Base-by-base conservation (phyloP, 225 moss, liverwort and hornwort genomes). In the Anthoceros angustus region DNA sequence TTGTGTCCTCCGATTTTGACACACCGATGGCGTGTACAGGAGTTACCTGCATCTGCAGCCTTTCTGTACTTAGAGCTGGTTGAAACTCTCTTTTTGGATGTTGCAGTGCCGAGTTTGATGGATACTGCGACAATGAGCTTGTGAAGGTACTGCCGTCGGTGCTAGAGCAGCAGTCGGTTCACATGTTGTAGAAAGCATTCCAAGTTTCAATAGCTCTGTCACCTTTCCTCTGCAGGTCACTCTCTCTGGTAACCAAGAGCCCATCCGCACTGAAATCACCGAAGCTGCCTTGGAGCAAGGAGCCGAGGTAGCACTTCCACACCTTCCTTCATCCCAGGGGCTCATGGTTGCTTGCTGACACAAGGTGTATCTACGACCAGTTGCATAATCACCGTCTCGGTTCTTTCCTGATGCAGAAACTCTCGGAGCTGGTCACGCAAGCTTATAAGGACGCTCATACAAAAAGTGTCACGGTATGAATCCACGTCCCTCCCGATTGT, bases 391-490 rank as follows among this genome's bases (percentile, higher is more conserved):
- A 32, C 32, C 32, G 32, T 32, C 32, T 32, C 32, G 32, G 4
- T 32, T 32, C 25, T 73, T 69, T 63, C 39, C 64, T 39, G 69
- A 21, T 75, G 70, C 74, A 85, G 61, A 79, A 2, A 64, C 76
- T 98, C 10, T 82, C 85, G 42, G 46, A 60, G 75, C 72, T 98
- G 76, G 86, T 98, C 66, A 92, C 86, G 62, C 85, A 92, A 69
- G 95, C 95, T n/a, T 98, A 92, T 66, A 98, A 92, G 74, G 95
- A 98, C 68, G 95, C 95, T n/a, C 95, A 98, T 74, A 66, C 79
- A 3, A 98, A 98, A 77, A 98, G 95, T 79, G 95, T 98, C 55
- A 66, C 79, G 66, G 84, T 85, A 75, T 64, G 70, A 25, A 32
- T 16, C 24, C 16, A 15, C 63, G 7, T 6, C 16, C 40, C 23